Base-by-base conservation (phyloP, 2,329 filamentous ascomycete genomes). In the Ceratocystiopsis sp. region DNA sequence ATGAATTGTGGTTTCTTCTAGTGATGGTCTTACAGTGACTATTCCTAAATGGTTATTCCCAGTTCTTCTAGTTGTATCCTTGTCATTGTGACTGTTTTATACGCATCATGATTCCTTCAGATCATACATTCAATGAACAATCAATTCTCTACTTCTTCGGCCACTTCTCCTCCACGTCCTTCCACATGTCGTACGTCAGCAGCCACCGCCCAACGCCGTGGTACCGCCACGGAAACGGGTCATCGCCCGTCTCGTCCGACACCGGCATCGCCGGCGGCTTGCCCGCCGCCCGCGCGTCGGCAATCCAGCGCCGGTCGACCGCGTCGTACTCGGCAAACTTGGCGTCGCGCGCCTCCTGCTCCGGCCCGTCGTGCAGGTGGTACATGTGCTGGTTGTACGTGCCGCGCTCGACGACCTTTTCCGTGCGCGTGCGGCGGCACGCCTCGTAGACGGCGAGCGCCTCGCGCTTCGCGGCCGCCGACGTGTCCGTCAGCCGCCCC, bases 161-260 rank as follows among this genome's bases (percentile, higher is more conserved):
- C 47, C 37, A 41, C 9, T 42, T 39, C 1, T n/a, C 42, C 11
- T 48, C 45, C 1, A 49, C 42, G 14, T 49, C 48, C 33, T 46
- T 43, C 41, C 38, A 44, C 46, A 50, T 48, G 42, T 50, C 46
- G 21, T 48, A 50, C 1, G 48, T 50, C n/a, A 50, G 18, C 17
- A 50, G 35, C 48, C 48, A 50, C 2, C 45, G 45, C 3, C 38
- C 48, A 3, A 50, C 48, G 12, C 48, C 48, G 38, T 48, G 42
- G 37, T 45, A 46, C 2, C 48, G 41, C 48, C 48, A 50, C 3
- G 48, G 48, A 14, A 50, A 45, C 0, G 48, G 46, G 18, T 50
- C 48, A 2, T 46, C 45, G 25, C 48, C 48, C 1, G 46, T 47
- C 21, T 48, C 46, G 16, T 46, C 21, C 1, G 34, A 33, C 1